Evolutionary conservation across 2,329 filamentous ascomycete genomes (phyloP).

Genomic region (Xylaria sp.): DNA sequence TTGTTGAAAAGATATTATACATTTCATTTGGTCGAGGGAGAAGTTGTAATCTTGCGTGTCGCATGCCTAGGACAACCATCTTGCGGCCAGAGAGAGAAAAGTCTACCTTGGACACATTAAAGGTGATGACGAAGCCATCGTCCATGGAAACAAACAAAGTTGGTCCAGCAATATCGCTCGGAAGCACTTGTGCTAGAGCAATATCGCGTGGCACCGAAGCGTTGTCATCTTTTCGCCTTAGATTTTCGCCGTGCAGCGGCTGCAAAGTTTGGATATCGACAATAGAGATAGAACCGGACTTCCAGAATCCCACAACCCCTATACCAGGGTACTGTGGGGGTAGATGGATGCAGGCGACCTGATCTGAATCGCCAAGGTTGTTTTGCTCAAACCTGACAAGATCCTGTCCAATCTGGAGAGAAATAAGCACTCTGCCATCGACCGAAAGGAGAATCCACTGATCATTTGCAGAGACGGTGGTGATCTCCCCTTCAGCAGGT

Average conservation of each 20-base stretch:
- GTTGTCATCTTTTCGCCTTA: constrained; percentile 70
- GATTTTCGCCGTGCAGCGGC: constrained; percentile 70
- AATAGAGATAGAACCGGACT: constrained; percentile 80
- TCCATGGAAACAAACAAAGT: constrained; percentile 91
- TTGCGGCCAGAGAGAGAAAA: constrained; percentile 77
- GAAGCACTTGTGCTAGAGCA: constrained; percentile 80
- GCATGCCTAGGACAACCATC: constrained; percentile 84
- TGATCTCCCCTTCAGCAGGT: constrained; percentile 69
- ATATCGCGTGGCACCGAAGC: constrained; percentile 86
- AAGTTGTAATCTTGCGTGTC: constrained; percentile 82
- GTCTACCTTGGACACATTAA: constrained; percentile 71
- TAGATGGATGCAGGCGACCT: constrained; percentile 86
- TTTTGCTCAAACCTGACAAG: constrained; percentile 68
- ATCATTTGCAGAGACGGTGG: constrained; percentile 79
- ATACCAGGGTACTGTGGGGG: constrained; percentile 70
- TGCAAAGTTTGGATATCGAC: constrained; percentile 74
- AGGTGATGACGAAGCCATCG: constrained; percentile 90
- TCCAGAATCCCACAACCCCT: constrained; percentile 89
- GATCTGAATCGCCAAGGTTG: constrained; percentile 72
- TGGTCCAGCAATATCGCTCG: constrained; percentile 64
- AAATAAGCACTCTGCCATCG: constrained; percentile 76
- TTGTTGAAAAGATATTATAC: constrained; percentile 89
- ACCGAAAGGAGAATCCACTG: constrained; percentile 77
- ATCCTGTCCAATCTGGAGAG: constrained; percentile 70
- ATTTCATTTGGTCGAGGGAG: constrained; percentile 75